Base-by-base conservation (phyloP, 495 filamentous ascomycete species). In the Hyphodiscus hymeniophilus region DNA sequence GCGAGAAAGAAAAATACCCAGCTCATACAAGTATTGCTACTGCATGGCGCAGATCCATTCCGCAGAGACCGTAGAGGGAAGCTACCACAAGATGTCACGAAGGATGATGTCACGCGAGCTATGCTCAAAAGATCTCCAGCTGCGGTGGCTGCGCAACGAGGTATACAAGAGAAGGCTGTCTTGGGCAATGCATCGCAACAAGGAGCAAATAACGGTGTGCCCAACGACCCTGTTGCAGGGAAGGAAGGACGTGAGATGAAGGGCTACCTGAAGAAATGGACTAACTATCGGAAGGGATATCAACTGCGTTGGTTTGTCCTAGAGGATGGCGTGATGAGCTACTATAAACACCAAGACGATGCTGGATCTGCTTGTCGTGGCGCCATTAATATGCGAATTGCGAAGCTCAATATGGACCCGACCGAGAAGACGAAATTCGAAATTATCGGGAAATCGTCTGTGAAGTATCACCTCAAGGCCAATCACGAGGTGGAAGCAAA, bases 281-380 rank as follows among this genome's bases (percentile, higher is more conserved):
- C 92, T 17, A 98, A 98, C 58, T 98, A 98, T 63, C 88, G 90
- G 7, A 87, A 81, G 58, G 92, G 92, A 3, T 97, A 92, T 67
- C 95, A 98, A 67, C 67, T 98, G 43, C 76, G 92, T 39, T 98
- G 91, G 89, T 98, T 98, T 64, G 94, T 97, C 0, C 74, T 98
- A 18, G 92, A 98, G 57, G 94, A 97, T 60, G 92, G 92, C 13
- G 94, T 98, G 15, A 65, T 98, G 54, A 97, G 92, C 62, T 98
- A 98, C 64, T 98, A 97, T 69, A 98, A 98, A 66, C 88, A 98
- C 62, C 92, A 98, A 67, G 91, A 98, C 61, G 92, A 97, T 62
- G 81, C 86, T 26, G 87, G 87, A 10, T 89, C 85, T 15, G 87
- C 92, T 40, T 98, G 92, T 64, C 89, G 92, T 38, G 92, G 92